phyloP scores from a whole-genome alignment of 169 alveolate genomes.

The Babesia caballi region DNA sequence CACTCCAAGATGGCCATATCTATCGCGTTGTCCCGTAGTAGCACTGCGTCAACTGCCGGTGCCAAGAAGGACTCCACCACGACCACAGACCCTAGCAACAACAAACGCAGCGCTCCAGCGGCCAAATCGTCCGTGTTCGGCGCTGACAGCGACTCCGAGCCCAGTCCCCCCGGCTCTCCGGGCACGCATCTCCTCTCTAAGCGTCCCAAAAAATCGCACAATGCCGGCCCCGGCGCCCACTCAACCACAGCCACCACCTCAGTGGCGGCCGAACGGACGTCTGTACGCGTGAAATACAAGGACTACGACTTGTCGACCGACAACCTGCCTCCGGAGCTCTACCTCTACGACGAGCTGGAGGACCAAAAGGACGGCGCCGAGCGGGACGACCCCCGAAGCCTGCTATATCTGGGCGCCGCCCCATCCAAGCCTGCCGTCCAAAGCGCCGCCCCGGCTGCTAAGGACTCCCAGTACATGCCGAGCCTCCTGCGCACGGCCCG shows the following conservation, averaged over 20 bases:
- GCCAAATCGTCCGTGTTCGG: background rate
- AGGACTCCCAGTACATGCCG: constrained; percentile 71
- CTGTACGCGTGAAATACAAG: constrained; percentile 3
- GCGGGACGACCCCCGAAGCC: background rate
- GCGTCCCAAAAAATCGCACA: constrained; percentile 11
- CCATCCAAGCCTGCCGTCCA: constrained; percentile 27
- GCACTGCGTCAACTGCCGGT: background rate
- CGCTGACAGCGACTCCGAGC: constrained; percentile 21
- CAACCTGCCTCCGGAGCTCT: constrained; percentile 24
- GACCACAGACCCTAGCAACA: background rate
- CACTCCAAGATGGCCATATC: constrained; percentile 25
- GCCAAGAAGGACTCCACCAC: background rate
- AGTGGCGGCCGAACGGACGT: constrained; percentile 1
- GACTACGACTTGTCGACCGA: constrained; percentile 29
- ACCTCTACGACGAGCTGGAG: constrained; percentile 21
- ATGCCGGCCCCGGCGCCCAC: background rate
- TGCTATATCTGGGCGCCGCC: constrained; percentile 27
- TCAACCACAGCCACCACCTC: background rate
- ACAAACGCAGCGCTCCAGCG: background rate
- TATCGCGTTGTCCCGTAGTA: background rate
- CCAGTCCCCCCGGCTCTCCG: background rate
- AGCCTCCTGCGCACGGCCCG: constrained; percentile 70
- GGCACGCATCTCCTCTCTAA: constrained; percentile 22
- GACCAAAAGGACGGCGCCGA: background rate
- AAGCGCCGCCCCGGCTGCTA: constrained; percentile 11